Evolutionary conservation across 257 asterid genomes (phyloP).

Genomic region (Cinchona pubescens): DNA sequence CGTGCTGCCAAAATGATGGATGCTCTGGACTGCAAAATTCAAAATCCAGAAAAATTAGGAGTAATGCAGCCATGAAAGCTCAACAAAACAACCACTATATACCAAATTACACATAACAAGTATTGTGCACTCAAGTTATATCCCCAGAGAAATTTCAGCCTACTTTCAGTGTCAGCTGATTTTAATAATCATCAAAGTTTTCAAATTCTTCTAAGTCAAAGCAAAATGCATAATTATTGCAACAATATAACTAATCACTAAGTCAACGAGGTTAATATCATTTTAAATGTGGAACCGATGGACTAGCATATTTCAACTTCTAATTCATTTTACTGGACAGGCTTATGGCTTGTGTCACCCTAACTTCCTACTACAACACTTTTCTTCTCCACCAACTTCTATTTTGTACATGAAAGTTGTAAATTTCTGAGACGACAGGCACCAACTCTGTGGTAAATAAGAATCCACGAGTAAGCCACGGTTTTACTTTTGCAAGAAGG

Average conservation of each 20-base stretch:
- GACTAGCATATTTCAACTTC: not conserved
- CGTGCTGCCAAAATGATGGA: slow-evolving; percentile 68
- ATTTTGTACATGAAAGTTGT: not conserved
- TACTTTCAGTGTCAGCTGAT: not conserved
- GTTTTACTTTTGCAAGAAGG: not conserved
- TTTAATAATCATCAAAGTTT: not conserved
- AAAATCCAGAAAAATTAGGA: not conserved
- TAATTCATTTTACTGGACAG: not conserved
- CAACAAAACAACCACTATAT: not conserved
- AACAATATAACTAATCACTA: not conserved
- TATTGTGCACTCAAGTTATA: not conserved
- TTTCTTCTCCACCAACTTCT: not conserved
- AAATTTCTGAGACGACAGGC: not conserved
- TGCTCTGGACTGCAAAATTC: slow-evolving; percentile 79
- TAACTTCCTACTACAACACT: not conserved
- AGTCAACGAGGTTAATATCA: not conserved
- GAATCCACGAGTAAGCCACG: not conserved
- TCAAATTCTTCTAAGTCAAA: not conserved
- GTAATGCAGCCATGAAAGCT: not conserved
- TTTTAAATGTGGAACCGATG: not conserved
- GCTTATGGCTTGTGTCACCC: not conserved
- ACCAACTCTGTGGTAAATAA: not conserved
- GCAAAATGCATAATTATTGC: not conserved
- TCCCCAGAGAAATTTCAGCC: not conserved
- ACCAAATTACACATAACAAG: not conserved